Percentiles rank a stretch among this genome's conserved stretches.
phyloP scores from a whole-genome alignment of 2,329 filamentous ascomycete genomes.

The Verticillium albo-atrum region DNA sequence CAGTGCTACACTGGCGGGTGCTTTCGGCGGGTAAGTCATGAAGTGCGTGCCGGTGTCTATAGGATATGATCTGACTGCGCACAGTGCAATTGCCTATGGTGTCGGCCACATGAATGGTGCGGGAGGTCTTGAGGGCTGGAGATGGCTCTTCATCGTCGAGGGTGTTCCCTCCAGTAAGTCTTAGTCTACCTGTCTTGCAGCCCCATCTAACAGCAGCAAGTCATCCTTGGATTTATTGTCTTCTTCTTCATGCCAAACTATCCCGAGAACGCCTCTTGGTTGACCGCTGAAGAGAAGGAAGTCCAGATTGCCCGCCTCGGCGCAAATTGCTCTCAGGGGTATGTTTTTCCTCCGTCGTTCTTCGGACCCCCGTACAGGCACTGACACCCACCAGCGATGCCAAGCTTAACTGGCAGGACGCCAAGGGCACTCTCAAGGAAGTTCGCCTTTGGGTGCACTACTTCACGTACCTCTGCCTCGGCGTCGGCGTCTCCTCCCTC shows the following conservation, averaged over 20 bases:
- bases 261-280: conserved; percentile 17
- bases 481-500: conserved; percentile 50
- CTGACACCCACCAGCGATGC: not conserved
- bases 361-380: not conserved
- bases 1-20: conserved; percentile 64
- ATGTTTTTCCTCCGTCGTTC: not conserved
- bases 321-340: not conserved
- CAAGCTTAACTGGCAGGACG: conserved; percentile 49
- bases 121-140: conserved; percentile 41
- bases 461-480: conserved; percentile 38
- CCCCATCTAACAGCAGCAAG: conserved; percentile 5
- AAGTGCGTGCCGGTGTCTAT: not conserved
- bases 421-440: conserved; percentile 62
- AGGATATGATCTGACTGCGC: not conserved
- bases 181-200: not conserved
- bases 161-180: not conserved
- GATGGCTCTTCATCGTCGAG: conserved; percentile 50
- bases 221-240: conserved; percentile 52
- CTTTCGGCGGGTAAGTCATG: conserved; percentile 47
- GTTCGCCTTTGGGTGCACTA: conserved; percentile 67
- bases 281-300: conserved; percentile 17
- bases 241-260: conserved; percentile 40
- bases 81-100: conserved; percentile 47
- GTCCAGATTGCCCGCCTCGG: not conserved
- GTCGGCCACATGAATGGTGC: conserved; percentile 52